These are phyloP conservation scores for Pseudocercospora fijiensis DNA, from an alignment of 2,329 filamentous ascomycete species.

Conservation along the genomic window DNA sequence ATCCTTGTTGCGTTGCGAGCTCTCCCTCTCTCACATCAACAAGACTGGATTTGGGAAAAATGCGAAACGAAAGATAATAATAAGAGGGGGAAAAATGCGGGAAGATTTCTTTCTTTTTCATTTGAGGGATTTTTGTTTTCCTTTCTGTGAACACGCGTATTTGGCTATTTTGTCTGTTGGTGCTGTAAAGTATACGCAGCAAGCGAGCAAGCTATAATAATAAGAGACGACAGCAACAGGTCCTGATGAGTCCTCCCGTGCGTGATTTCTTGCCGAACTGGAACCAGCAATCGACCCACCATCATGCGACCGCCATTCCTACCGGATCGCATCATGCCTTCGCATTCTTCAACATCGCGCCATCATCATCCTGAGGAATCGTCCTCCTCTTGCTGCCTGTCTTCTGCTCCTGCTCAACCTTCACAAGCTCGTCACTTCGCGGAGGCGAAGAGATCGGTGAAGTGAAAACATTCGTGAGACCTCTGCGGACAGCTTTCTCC, in stretches of 20 bases:
- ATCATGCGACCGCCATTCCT: background rate
- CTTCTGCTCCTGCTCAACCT: background rate
- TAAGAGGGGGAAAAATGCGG: no score
- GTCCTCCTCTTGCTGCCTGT: background rate
- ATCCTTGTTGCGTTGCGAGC: background rate
- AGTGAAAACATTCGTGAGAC: constrained; percentile 7
- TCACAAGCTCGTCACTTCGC: background rate
- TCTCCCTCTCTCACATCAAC: background rate
- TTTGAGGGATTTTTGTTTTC: no score
- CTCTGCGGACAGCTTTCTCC: background rate
- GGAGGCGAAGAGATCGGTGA: background rate
- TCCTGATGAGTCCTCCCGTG: no score
- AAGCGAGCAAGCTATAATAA: no score
- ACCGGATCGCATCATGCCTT: background rate
- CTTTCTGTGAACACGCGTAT: no score
- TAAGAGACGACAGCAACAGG: no score
- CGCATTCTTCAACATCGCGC: background rate
- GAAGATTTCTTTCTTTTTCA: no score
- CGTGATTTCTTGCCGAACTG: background rate
- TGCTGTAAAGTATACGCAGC: no score
- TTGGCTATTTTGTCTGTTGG: no score
- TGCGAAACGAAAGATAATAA: no score
- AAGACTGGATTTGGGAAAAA: no score
- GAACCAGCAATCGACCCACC: background rate
- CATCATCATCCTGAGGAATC: background rate